Evolutionary conservation across 2,329 filamentous ascomycete species (phyloP), one percentile per base, ranked within the genome.

Genomic region (Ploettnerulaceae sp.): DNA sequence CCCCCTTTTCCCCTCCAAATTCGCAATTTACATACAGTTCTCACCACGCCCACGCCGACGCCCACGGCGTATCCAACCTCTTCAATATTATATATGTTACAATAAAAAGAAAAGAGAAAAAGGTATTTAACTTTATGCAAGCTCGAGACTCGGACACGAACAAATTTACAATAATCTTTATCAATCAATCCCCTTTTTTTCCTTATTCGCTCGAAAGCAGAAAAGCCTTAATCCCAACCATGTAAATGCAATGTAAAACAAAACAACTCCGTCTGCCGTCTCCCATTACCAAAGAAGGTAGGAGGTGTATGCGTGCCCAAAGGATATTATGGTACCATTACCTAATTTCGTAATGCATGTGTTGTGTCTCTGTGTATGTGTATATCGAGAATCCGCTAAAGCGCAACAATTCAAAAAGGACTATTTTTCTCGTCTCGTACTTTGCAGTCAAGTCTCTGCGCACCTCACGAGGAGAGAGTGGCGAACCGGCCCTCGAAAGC

Each of bases 401-500:
- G 32, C 25, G 44, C 36, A 47, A 37, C 17, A 43, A 26, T 25
- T 33, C 18, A 32, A 37, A 45, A 32, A 14, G 15, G 32, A 44
- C 12, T n/a, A n/a, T n/a, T n/a, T n/a, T n/a, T n/a, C n/a, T n/a
- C 11, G 18, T 29, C 14, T 24, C 18, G 9, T 5, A 25, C 14
- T 42, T 21, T 36, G 25, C 18, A 24, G 5, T 18, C 4, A 31
- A 24, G 24, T 22, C 7, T 17, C 18, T 12, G 2, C 4, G 32
- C 9, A 17, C 20, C 18, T 59, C 29, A 59, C 6, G 57, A 51
- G 11, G 47, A 45, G 24, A 63, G 54, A 15, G 54, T 50, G 28
- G 56, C 58, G 39, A 64, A 64, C 52, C 53, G 47, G 12, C 53
- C 57, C 34, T 62, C 52, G 26, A 62, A 62, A 34, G 58, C 56